These are phyloP conservation scores for Candida quercuum DNA, from an alignment of 805 yeast species.

Conservation along the genomic window DNA sequence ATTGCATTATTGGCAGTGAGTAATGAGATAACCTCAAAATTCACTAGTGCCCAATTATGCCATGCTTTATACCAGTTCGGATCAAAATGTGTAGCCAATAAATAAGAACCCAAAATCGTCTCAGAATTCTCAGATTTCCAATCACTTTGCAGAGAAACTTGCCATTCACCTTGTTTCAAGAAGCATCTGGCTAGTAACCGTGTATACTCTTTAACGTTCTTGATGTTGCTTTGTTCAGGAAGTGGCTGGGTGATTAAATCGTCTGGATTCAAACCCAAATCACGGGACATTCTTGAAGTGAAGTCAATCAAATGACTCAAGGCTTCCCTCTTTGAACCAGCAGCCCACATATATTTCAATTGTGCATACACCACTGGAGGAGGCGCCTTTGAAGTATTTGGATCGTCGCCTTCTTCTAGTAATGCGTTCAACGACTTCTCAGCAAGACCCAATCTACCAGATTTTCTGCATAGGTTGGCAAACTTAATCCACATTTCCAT, in stretches of 20 bases:
- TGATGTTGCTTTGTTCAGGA: conserved; percentile 54
- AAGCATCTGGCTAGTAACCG: conserved; percentile 87
- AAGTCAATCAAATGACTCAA: conserved; percentile 81
- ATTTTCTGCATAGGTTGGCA: conserved; percentile 91
- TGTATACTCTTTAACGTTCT: conserved; percentile 78
- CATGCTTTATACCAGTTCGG: conserved; percentile 95
- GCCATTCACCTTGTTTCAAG: conserved; percentile 98
- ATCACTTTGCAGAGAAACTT: conserved; percentile 67
- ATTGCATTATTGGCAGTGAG: conserved; percentile 32
- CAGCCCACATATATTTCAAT: conserved; percentile 94
- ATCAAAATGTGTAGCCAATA: conserved; percentile 93
- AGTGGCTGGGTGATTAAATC: conserved; percentile 83
- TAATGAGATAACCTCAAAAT: conserved; percentile 87
- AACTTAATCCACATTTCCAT: conserved; percentile 98
- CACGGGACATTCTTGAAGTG: conserved; percentile 85
- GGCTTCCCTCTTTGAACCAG: conserved; percentile 85
- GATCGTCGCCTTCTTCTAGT: conserved; percentile 61
- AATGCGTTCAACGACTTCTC: conserved; percentile 83
- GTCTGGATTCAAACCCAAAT: conserved; percentile 79
- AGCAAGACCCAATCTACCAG: conserved; percentile 87
- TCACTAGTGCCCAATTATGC: conserved; percentile 99
- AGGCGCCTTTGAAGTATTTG: conserved; percentile 72
- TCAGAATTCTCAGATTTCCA: conserved; percentile 82
- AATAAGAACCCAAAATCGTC: conserved; percentile 83
- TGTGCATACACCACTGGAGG: conserved; percentile 98